Evolutionary conservation across 495 filamentous ascomycete genomes (phyloP).

Genomic region (Aspergillus incahuasiensis): DNA sequence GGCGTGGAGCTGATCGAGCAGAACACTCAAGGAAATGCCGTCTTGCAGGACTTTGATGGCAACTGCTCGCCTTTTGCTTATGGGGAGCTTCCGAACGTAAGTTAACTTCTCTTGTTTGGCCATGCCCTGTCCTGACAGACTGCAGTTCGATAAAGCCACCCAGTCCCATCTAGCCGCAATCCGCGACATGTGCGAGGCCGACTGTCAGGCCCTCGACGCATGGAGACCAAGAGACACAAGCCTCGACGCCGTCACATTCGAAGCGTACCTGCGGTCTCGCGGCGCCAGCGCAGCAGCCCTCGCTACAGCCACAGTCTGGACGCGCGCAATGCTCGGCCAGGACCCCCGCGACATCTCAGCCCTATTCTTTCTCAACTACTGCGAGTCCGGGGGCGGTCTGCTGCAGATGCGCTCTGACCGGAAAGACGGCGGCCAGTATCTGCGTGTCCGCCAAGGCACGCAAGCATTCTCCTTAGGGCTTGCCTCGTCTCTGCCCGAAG

Average conservation of each 20-base stretch:
- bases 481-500: constrained; percentile 17
- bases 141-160: constrained; percentile 4
- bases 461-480: constrained; percentile 28
- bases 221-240: constrained; percentile 12
- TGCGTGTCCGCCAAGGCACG: constrained; percentile 34
- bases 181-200: constrained; percentile 22
- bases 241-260: constrained; percentile 31
- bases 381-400: constrained; percentile 39
- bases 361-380: constrained; percentile 48
- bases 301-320: constrained; percentile 31
- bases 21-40: constrained; percentile 30
- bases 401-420: constrained; percentile 34
- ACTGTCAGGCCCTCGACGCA: constrained; percentile 19
- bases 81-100: constrained; percentile 29
- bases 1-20: constrained; percentile 42
- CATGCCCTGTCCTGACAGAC: background rate
- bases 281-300: constrained; percentile 19
- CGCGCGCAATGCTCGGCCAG: constrained; percentile 41
- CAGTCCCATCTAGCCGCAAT: background rate
- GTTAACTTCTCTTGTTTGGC: background rate
- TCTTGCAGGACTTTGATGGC: constrained; percentile 31
- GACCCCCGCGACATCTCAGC: constrained; percentile 40
- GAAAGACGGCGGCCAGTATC: constrained; percentile 40
- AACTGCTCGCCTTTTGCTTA: constrained; percentile 22
- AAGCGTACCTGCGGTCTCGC: constrained; percentile 22